Evolutionary conservation across 2,329 filamentous ascomycete species (phyloP), one percentile per base, ranked within the genome.

Genomic region (Simplicillium aogashimaense): DNA sequence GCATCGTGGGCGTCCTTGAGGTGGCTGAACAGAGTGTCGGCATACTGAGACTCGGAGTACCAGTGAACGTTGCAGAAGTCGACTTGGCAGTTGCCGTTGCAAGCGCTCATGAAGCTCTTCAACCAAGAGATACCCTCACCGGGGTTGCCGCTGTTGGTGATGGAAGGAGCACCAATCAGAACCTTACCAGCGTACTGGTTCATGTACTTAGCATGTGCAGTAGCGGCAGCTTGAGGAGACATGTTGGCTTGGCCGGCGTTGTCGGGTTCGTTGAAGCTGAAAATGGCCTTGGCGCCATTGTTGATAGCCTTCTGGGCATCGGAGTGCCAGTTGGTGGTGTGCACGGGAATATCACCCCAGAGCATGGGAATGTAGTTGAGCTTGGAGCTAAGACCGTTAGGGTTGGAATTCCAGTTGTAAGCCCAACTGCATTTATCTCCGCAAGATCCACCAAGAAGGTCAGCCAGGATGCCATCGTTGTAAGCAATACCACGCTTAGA

Each of bases 181-280:
- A 65, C 74, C 53, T 69, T 59, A 53, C 64, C 67, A n/a, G 58
- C 50, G 55, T 71, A 78, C 16, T 66, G 65, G 63, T 73, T 71
- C 65, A 83, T 66, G 56, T 65, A 66, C 53, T 69, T 49, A 40
- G 66, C 69, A 59, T 78, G 77, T 20, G 59, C 60, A 1, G 55
- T 31, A n/a, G 76, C 78, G 31, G 77, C 78, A 2, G 52, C 55
- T 6, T 50, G 50, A n/a, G 76, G 63, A 17, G 59, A 56, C 55
- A 82, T 55, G 65, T 80, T 74, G 50, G 76, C 64, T 62, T 85
- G 80, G n/a, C 55, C 54, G 11, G 50, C 48, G 46, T 71, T 69
- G 58, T 86, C 82, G 35, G 78, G 78, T 68, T 86, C 81, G 69
- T 86, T 86, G 73, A 83, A 84, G 57, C 70, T 69, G 53, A 85